Evolutionary conservation across 192 early-diverging fungal genomes (phyloP).

Genomic region (Chytriomyces sp.): DNA sequence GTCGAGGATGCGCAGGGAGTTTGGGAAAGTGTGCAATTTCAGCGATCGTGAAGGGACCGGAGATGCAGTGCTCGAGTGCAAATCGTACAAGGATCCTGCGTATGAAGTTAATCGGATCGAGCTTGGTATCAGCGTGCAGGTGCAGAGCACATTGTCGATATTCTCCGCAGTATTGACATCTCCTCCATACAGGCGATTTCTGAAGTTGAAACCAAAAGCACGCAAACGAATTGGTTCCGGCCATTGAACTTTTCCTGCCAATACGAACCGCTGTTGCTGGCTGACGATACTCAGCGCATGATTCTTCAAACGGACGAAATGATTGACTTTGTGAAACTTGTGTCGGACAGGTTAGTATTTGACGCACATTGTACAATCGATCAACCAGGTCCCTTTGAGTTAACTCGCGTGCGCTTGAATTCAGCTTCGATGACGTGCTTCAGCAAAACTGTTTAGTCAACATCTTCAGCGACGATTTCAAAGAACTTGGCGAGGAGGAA

Average conservation of each 20-base stretch:
- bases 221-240: conserved; percentile 62
- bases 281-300: conserved; percentile 35
- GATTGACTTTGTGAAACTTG: conserved; percentile 49
- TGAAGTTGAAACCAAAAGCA: conserved; percentile 37
- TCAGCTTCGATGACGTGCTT: conserved; percentile 61
- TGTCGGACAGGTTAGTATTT: conserved; percentile 44
- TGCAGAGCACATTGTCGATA: background rate
- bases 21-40: conserved; percentile 56
- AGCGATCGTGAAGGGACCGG: conserved; percentile 53
- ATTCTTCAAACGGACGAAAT: conserved; percentile 47
- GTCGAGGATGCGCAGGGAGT: conserved; percentile 51
- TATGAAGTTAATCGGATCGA: conserved; percentile 59
- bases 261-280: conserved; percentile 54
- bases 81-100: conserved; percentile 57
- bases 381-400: too few species aligned
- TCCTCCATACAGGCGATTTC: conserved; percentile 50
- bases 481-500: conserved; percentile 64
- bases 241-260: conserved; percentile 55
- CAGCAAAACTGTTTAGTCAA: conserved; percentile 63
- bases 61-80: conserved; percentile 57
- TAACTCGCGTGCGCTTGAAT: background rate
- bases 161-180: background rate
- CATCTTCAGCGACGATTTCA: conserved; percentile 64
- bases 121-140: conserved; percentile 51
- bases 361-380: background rate